Percentiles rank a stretch among this genome's conserved stretches.
phyloP scores from a whole-genome alignment of 495 filamentous ascomycete species.

The Trichoderma reesei region DNA sequence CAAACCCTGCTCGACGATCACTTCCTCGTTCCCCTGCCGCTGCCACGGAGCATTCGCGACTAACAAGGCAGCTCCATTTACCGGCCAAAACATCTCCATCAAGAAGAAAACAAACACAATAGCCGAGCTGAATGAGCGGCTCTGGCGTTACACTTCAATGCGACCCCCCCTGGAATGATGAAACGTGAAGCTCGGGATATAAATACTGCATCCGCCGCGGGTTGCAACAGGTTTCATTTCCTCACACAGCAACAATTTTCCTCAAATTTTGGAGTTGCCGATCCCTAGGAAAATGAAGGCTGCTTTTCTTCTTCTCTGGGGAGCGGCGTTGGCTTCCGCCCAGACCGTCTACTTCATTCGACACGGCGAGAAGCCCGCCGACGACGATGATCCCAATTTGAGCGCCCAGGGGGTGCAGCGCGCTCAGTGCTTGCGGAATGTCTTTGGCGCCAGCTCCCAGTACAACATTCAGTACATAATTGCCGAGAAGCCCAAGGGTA shows the following conservation, averaged over 20 bases:
- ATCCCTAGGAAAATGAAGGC: conserved; percentile 13
- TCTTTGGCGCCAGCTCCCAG: conserved; percentile 34
- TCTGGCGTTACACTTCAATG: background rate
- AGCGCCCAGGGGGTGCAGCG: conserved; percentile 36
- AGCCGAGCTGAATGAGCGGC: background rate
- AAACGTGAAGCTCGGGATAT: background rate
- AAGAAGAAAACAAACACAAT: background rate
- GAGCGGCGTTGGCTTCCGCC: conserved; percentile 12
- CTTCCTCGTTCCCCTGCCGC: background rate
- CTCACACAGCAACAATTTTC: background rate
- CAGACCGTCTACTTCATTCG: conserved; percentile 45
- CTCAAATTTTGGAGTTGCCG: background rate
- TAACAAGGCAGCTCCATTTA: background rate
- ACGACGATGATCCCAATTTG: conserved; percentile 32
- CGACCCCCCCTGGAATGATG: no score
- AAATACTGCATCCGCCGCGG: background rate
- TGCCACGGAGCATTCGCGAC: conserved; percentile 1
- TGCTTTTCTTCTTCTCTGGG: conserved; percentile 12
- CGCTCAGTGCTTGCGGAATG: conserved; percentile 38
- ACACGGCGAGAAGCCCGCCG: conserved; percentile 46
- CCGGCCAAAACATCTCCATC: background rate
- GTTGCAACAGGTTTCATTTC: background rate
- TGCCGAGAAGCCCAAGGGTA: conserved; percentile 36
- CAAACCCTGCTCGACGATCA: background rate
- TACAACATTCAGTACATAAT: conserved; percentile 47